Conservation (phyloP, 495 filamentous ascomycete genomes). For the Viridothelium virens region DNA sequence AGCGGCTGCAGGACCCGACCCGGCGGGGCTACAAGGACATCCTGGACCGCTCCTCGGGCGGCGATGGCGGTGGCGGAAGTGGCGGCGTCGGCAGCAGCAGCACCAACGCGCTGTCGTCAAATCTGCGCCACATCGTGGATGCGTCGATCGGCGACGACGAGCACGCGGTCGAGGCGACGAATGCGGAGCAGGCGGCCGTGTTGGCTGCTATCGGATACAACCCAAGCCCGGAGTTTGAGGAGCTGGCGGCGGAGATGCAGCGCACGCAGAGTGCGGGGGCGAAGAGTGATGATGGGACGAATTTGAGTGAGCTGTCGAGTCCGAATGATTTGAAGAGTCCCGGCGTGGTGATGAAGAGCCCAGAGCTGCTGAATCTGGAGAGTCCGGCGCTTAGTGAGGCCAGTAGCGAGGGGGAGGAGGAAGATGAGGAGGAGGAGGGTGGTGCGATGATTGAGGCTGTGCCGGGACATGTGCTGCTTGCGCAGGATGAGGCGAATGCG, state of each 20-base stretch:
- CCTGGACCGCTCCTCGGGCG: slow-evolving; percentile 34
- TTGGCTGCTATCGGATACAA: slow-evolving; percentile 31
- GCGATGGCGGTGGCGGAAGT: too few relatives aligned
- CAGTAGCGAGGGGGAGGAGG: slow-evolving; percentile 2
- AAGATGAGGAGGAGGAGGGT: not conserved
- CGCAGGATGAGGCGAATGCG: not conserved
- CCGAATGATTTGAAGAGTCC: slow-evolving; percentile 19
- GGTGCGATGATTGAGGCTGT: not conserved
- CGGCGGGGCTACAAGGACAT: slow-evolving; percentile 77
- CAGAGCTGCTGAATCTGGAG: slow-evolving; percentile 28
- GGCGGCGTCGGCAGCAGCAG: too few relatives aligned
- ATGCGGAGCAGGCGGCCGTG: slow-evolving; percentile 33
- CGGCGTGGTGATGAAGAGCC: slow-evolving; percentile 34
- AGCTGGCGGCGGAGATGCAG: slow-evolving; percentile 3
- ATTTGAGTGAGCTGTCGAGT: not conserved
- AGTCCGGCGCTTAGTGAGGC: slow-evolving; percentile 29
- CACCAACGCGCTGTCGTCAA: too few relatives aligned
- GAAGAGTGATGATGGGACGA: not conserved
- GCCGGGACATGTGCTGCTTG: slow-evolving; percentile 1
- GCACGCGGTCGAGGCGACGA: slow-evolving; percentile 14
- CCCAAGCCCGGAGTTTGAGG: slow-evolving; percentile 12
- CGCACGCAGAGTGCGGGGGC: not conserved
- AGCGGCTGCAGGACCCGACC: slow-evolving; percentile 70
- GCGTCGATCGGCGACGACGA: slow-evolving; percentile 22
- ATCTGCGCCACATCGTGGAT: not conserved